phyloP scores from a whole-genome alignment of 108 stramenopile species.

The Ochromonas danica region DNA sequence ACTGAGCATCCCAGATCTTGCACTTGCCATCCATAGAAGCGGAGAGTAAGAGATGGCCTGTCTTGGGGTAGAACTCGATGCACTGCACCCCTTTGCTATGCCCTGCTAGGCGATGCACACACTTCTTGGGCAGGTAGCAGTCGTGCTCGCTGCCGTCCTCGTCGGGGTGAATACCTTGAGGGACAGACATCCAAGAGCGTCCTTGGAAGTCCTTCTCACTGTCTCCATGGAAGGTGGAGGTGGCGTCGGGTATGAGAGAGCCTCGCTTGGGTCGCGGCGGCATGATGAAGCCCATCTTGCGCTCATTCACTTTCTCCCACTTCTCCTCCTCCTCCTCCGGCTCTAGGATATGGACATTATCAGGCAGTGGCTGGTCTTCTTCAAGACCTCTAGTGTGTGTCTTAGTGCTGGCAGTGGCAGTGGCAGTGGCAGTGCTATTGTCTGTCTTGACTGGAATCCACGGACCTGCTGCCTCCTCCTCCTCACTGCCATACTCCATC shows the following conservation, averaged over 20 bases:
- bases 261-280: conserved; percentile 31
- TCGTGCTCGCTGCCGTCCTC: conserved; percentile 66
- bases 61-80: conserved; percentile 90
- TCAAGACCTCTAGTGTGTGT: not conserved
- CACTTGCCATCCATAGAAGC: conserved; percentile 88
- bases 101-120: conserved; percentile 79
- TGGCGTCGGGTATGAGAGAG: conserved; percentile 16
- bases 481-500: not conserved
- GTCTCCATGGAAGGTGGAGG: conserved; percentile 77
- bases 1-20: conserved; percentile 73
- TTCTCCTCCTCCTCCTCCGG: conserved; percentile 33
- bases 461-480: not conserved
- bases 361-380: not conserved
- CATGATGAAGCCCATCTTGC: not conserved
- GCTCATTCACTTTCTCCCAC: conserved; percentile 28
- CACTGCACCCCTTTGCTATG: conserved; percentile 92
- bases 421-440: not conserved
- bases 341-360: conserved; percentile 23
- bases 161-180: conserved; percentile 64
- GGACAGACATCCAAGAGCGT: conserved; percentile 82
- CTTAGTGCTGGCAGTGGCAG: too few relatives aligned
- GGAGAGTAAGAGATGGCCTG: conserved; percentile 92
- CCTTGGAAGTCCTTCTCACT: conserved; percentile 88
- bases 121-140: conserved; percentile 91
- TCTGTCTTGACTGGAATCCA: not conserved